Evolutionary conservation across 2,329 filamentous ascomycete species (phyloP), one percentile per base, ranked within the genome.

Genomic region (Sarocladium strictum): DNA sequence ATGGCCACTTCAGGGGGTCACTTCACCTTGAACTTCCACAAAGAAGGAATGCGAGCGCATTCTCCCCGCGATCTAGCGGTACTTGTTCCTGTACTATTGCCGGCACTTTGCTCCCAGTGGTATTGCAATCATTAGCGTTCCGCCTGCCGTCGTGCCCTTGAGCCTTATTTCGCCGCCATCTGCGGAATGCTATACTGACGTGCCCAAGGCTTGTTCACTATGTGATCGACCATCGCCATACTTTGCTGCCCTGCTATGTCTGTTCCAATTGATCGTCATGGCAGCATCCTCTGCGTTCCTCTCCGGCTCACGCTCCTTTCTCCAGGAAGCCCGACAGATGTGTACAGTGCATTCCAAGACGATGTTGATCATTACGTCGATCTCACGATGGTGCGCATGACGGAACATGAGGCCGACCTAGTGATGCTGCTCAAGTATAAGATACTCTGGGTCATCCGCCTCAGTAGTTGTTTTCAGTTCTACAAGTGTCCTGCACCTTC

Each of bases 201-300:
- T 47, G 24, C 14, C 21, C 43, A 43, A 26, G 24, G 5, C n/a
- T n/a, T 47, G 43, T 47, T n/a, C 24, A n/a, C 17, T 38, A 19
- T 15, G 14, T 47, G 43, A 47, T 47, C 23, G 47, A 24, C n/a
- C 17, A 21, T 11, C 3, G 10, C 21, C 47, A 49, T 33, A 3
- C 29, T 12, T 11, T n/a, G 4, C 27, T 3, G 27, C 3, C 17
- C 23, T 32, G 4, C 3, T 29, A 12, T 35, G 12, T 19, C 27
- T 10, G 14, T n/a, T 19, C 17, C 24, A 3, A 21, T 26, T 5
- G 27, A 21, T 51, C 29, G 47, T 51, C 27, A 51, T 51, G 26
- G 27, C 47, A 33, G 7, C 47, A 51, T 10, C 35, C 12, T n/a
- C 47, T 51, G 47, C 47, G 47, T 51, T 51, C 47, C 47, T 51